Percentiles rank a stretch among this genome's conserved stretches.
Conservation (phyloP, 257 asterid species). For the Prunella vulgaris region DNA sequence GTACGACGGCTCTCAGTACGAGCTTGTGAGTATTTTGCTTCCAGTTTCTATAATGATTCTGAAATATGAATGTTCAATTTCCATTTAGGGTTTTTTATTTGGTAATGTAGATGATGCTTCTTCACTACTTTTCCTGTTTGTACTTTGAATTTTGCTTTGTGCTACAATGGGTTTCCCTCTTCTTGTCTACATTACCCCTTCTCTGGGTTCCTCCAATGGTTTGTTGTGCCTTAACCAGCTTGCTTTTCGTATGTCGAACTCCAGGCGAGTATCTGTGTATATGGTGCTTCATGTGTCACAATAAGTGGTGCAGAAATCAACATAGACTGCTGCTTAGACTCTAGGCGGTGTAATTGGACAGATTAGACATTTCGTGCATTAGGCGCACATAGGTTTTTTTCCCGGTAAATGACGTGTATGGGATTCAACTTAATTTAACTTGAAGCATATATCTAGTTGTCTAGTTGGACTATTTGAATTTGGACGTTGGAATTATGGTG, state of each 20-base stretch:
- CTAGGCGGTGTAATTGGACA: no score
- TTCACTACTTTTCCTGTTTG: no score
- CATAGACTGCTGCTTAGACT: no score
- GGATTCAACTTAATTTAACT: no score
- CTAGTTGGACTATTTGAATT: no score
- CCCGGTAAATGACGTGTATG: no score
- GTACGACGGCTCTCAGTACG: constrained; percentile 65
- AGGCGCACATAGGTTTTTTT: no score
- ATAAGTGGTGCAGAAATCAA: no score
- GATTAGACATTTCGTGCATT: no score
- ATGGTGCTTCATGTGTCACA: not conserved
- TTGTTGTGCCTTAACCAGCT: not conserved
- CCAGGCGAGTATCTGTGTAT: not conserved
- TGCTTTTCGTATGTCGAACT: not conserved
- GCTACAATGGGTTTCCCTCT: not conserved
- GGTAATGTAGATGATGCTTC: no score
- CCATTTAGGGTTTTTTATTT: not conserved
- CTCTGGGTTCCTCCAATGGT: not conserved
- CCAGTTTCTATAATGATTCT: not conserved
- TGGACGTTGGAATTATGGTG: no score
- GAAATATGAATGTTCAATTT: not conserved
- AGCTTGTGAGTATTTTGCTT: constrained; percentile 51
- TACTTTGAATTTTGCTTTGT: not conserved
- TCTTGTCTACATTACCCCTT: not conserved
- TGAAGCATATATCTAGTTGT: no score